A percentile compares a stretch with the other conserved stretches of the same genome.
phyloP scores from a whole-genome alignment of 2,329 filamentous ascomycete species.

The Westerdykella aurantiaca region DNA sequence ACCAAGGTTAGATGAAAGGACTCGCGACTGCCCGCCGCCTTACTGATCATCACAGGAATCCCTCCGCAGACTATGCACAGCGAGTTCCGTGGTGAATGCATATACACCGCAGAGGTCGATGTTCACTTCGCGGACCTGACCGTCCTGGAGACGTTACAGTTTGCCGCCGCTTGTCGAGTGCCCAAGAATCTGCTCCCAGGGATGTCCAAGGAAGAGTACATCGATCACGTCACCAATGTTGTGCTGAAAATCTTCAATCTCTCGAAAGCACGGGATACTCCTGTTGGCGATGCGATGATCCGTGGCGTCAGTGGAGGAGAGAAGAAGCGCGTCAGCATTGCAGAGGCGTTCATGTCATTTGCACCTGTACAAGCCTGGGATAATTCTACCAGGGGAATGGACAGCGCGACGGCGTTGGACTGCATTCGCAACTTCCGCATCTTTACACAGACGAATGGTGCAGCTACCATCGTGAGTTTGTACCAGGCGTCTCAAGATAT shows the following conservation, averaged over 20 bases:
- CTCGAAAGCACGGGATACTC: conserved; percentile 59
- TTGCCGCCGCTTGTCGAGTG: conserved; percentile 9
- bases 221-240: conserved; percentile 57
- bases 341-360: conserved; percentile 63
- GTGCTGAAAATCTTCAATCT: conserved; percentile 67
- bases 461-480: conserved; percentile 56
- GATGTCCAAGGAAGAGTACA: conserved; percentile 10
- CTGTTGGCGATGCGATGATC: conserved; percentile 68
- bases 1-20: neutral
- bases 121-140: conserved; percentile 74
- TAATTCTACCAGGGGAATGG: conserved; percentile 63
- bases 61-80: conserved; percentile 27
- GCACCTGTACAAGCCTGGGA: conserved; percentile 62
- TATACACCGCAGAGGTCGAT: conserved; percentile 77
- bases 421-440: neutral
- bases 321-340: conserved; percentile 70
- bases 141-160: conserved; percentile 66
- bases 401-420: conserved; percentile 43
- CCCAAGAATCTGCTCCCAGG: neutral
- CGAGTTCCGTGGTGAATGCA: conserved; percentile 66
- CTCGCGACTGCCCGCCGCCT: neutral
- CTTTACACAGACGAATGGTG: conserved; percentile 47
- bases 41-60: neutral
- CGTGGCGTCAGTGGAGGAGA: conserved; percentile 66
- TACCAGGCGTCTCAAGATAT: conserved; percentile 23